phyloP scores from a whole-genome alignment of 148 eudicot species.

The Rhododendron henanense region DNA sequence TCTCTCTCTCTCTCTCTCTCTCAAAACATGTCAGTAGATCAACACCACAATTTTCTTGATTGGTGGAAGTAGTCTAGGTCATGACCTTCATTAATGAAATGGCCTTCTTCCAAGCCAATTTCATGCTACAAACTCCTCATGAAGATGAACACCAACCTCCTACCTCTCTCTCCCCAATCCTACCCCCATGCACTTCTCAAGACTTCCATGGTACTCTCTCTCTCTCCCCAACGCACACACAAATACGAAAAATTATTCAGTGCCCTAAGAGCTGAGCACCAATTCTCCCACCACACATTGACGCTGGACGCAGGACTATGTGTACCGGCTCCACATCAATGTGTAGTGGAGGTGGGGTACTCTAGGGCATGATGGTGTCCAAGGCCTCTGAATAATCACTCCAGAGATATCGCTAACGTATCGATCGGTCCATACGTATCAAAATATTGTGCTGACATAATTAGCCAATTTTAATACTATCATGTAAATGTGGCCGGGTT shows the following conservation, averaged over 20 bases:
- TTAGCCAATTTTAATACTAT: not conserved
- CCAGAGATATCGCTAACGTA: not conserved
- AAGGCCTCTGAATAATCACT: not conserved
- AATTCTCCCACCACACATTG: not conserved
- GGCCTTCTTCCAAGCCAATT: constrained; percentile 84
- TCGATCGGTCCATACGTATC: not conserved
- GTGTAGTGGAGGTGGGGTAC: not conserved
- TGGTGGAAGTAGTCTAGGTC: constrained; percentile 23
- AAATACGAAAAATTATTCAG: not conserved
- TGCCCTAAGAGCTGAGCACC: not conserved
- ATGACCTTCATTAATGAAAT: constrained; percentile 58
- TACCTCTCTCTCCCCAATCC: constrained; percentile 46
- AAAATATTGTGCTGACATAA: not conserved
- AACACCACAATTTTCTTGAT: constrained; percentile 12
- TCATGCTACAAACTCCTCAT: constrained; percentile 71
- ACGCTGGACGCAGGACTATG: not conserved
- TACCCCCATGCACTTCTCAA: constrained; percentile 65
- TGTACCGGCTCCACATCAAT: not conserved
- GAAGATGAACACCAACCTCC: constrained; percentile 47
- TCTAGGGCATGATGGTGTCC: not conserved
- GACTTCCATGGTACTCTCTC: constrained; percentile 63
- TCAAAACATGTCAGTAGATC: not conserved
- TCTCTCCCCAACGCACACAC: not conserved
- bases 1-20: constrained; percentile 8
- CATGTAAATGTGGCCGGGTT: not conserved